Evolutionary conservation across 768 basidiomycete genomes (phyloP).

Genomic region (Leccinum variicolor): DNA sequence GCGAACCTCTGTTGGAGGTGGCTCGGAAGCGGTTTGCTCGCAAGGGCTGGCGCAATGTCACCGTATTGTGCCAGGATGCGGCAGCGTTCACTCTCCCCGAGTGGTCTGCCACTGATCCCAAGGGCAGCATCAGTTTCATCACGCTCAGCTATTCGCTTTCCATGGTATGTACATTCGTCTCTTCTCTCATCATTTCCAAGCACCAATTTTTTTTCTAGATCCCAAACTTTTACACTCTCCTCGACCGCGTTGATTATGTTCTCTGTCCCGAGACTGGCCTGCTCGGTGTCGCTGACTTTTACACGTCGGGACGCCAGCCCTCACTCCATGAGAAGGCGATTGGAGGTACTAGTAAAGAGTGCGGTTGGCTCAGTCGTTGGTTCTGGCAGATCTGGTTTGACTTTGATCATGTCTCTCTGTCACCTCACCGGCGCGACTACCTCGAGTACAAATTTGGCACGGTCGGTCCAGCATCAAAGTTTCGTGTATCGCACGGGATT

Average conservation of each 20-base stretch:
- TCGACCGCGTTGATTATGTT: conserved; percentile 66
- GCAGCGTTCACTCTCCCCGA: conserved; percentile 62
- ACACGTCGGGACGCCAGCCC: conserved; percentile 53
- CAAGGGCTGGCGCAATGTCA: conserved; percentile 72
- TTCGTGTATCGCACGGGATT: background rate
- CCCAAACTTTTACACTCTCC: conserved; percentile 58
- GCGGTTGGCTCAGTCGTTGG: conserved; percentile 66
- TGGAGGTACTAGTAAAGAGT: conserved; percentile 56
- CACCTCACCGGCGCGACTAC: conserved; percentile 62
- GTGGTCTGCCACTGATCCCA: conserved; percentile 46
- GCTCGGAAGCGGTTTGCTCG: conserved; percentile 64
- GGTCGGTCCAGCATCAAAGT: conserved; percentile 31
- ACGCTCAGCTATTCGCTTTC: conserved; percentile 58
- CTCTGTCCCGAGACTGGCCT: conserved; percentile 58
- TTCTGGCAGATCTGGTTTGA: conserved; percentile 79
- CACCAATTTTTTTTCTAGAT: conserved; percentile 35
- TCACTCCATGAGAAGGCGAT: conserved; percentile 60
- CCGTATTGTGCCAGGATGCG: conserved; percentile 71
- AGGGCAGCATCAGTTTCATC: conserved; percentile 53
- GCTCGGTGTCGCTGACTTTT: conserved; percentile 72
- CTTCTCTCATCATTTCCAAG: background rate
- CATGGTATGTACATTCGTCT: conserved; percentile 36
- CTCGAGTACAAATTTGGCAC: conserved; percentile 79
- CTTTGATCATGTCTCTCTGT: conserved; percentile 51
- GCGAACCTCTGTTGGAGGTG: conserved; percentile 66